Evolutionary conservation across 495 filamentous ascomycete genomes (phyloP), one percentile per base, ranked within the genome.

Genomic region (Delitschia confertaspora): DNA sequence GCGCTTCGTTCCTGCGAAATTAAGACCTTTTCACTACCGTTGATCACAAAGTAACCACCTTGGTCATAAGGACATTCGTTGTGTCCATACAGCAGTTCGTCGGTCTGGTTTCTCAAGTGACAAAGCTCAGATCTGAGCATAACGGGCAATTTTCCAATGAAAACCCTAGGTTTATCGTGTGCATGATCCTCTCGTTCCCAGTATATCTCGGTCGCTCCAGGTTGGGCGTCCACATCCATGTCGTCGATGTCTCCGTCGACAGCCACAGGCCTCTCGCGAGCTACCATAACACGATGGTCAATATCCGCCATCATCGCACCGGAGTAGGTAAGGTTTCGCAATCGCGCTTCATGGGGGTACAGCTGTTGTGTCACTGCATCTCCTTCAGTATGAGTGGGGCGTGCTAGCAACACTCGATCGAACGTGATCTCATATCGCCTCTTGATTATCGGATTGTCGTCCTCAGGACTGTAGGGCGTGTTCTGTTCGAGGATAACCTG

Each of bases 31-130:
- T 99, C 91, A 60, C 85, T 91, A n/a, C 91, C 91, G 65, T 96
- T 99, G 67, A 99, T 96, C 47, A 99, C 82, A 62, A 99, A 99
- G 54, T 99, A 99, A 43, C 91, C 91, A 35, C 91, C 91, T 51
- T 91, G 89, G 58, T 99, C 91, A 62, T 93, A 96, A 0, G 93
- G 91, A 43, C 91, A 99, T 64, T 99, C 91, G 58, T 89, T 89
- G 64, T 85, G 79, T 8, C 78, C 69, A 57, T 89, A 94, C 1
- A 96, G 71, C 13, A 80, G 76, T 38, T 85, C 76, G 46, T 95
- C 88, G 37, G 72, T 73, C 54, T 88, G 71, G 44, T 82, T 78
- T 55, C 81, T 82, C 49, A 99, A 65, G 38, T 86, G 81, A 68
- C 91, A 99, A 51, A 88, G 85, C 58, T 88, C 83, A 2, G 85